These are phyloP conservation scores for Geosmithia flava DNA, from an alignment of 2,329 filamentous ascomycete genomes.

Conservation along the genomic window DNA sequence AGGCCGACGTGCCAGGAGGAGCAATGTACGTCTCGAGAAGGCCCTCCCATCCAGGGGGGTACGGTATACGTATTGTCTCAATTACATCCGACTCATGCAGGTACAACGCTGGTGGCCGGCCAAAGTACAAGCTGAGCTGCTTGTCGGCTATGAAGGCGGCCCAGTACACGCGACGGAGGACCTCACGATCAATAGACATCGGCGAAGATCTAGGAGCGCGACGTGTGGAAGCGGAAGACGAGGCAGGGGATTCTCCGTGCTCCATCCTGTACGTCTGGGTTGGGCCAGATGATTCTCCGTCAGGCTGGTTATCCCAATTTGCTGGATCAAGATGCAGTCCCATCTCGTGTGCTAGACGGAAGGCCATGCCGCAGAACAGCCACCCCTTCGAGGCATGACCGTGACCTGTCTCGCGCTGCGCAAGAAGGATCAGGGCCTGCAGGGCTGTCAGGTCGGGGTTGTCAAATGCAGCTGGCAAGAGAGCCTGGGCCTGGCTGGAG, in stretches of 20 bases:
- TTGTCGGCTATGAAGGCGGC: conserved; percentile 36
- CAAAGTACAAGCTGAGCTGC: conserved; percentile 37
- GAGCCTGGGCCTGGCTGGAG: conserved; percentile 27
- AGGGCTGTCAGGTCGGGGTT: conserved; percentile 32
- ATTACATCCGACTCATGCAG: conserved; percentile 35
- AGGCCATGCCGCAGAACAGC: conserved; percentile 39
- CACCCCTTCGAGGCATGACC: conserved; percentile 36
- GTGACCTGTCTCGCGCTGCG: conserved; percentile 33
- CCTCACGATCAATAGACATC: conserved; percentile 26
- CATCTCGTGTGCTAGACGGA: conserved; percentile 37
- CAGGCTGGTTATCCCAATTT: conserved; percentile 29
- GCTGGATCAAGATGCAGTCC: conserved; percentile 37
- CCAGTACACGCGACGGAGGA: conserved; percentile 36
- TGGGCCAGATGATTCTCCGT: no score
- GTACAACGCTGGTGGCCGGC: conserved; percentile 34
- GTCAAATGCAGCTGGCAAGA: conserved; percentile 31
- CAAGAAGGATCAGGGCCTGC: conserved; percentile 29
- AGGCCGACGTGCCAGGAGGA: conserved; percentile 11
- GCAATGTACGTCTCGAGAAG: conserved; percentile 34
- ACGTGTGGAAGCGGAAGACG: no score
- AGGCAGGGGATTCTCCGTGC: no score
- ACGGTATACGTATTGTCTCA: conserved; percentile 33
- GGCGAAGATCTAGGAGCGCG: no score
- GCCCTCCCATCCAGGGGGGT: conserved; percentile 33
- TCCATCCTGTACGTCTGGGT: no score